Base-by-base conservation (phyloP, 2,329 filamentous ascomycete species). In the Stemphylium vesicarium region DNA sequence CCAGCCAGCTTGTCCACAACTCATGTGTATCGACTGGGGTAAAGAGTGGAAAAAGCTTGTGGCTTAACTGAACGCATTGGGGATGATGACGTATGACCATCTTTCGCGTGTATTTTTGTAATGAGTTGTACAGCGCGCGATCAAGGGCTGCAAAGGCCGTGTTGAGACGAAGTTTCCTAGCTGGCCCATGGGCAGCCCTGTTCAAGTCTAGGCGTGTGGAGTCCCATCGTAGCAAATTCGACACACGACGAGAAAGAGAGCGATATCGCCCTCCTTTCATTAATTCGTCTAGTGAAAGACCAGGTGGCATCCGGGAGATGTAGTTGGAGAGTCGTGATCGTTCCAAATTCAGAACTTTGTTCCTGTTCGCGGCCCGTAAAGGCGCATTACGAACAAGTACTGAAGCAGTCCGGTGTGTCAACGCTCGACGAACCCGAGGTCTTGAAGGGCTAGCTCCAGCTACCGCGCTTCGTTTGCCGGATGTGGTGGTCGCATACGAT, bases 61-160 rank as follows among this genome's bases (percentile, higher is more conserved):
- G 22, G 16, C 55, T 44, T 46, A 59, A 61, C 7, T 33, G 43
- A 16, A 49, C 29, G 43, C 64, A 66, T 42, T 38, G 53, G 29
- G 48, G 52, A 45, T 67, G 50, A 40, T 74, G 71, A 15, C 42
- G 39, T 10, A 74, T 59, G 2, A 32, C 56, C 15, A 71, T 36
- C 8, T 45, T 47, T 7, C 61, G 57, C 1, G 65, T 64, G 26
- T 59, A 49, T 22, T 50, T 57, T 37, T 48, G 60, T 4, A 67
- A n/a, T 7, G 51, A 53, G 20, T 60, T 50, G 39, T 66, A 71
- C 3, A 62, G 16, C 0, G 51, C 42, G 1, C 64, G 57, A 47
- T 73, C 70, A 15, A 73, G 57, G 15, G 65, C 65, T 33, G 69
- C 69, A 57, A 74, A 69, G 16, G 58, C 63, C 29, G 37, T 37